Evolutionary conservation across 495 filamentous ascomycete genomes (phyloP).

Genomic region (Xylaria palmicola): DNA sequence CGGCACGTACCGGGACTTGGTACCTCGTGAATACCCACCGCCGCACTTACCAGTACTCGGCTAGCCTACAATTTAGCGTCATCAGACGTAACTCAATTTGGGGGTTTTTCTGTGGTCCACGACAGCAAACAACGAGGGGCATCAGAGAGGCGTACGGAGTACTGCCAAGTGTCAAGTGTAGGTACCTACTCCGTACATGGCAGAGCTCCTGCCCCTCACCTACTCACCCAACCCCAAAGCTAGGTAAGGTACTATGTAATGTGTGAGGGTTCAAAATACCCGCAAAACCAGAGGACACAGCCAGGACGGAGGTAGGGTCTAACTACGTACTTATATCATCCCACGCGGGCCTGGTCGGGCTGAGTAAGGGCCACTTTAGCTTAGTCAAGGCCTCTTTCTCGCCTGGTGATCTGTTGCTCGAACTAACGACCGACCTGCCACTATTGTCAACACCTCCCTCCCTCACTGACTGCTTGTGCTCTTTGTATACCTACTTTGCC

Average conservation of each 20-base stretch:
- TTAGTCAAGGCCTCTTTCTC: not conserved
- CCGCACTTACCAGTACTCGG: no score
- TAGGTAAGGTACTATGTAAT: no score
- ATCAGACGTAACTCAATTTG: not conserved
- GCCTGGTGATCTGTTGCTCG: no score
- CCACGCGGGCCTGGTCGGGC: not conserved
- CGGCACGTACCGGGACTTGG: no score
- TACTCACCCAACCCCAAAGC: constrained; percentile 5
- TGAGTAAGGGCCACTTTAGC: constrained; percentile 12
- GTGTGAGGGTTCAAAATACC: not conserved
- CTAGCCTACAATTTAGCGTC: not conserved
- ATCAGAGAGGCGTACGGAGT: not conserved
- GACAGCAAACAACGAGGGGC: constrained; percentile 4
- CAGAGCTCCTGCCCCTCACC: not conserved
- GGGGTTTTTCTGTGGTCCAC: constrained; percentile 1
- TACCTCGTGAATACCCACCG: no score
- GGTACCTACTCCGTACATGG: no score
- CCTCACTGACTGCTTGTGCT: not conserved
- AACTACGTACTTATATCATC: constrained; percentile 3
- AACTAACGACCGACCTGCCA: no score
- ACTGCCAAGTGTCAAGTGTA: no score
- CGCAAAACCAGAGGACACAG: constrained; percentile 6
- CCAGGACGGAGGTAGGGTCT: no score
- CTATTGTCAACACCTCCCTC: constrained; percentile 6
- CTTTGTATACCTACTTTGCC: not conserved